phyloP scores from a whole-genome alignment of 306 rosid species.

The Prosopis cineraria region DNA sequence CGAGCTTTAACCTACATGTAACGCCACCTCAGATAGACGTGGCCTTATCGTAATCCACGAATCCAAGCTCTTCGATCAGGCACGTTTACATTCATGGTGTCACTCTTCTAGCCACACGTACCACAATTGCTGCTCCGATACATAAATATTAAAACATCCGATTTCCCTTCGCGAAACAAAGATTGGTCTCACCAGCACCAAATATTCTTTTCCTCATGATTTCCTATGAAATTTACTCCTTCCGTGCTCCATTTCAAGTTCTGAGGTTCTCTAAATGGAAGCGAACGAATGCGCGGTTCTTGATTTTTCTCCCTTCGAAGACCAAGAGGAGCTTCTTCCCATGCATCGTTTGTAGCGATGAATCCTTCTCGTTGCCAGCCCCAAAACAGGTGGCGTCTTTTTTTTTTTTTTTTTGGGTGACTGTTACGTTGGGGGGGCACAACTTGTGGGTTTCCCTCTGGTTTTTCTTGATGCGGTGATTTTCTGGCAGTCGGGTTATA shows the following conservation, averaged over 20 bases:
- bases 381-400: conserved; percentile 43
- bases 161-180: not conserved
- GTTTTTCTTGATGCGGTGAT: conserved; percentile 15
- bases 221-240: conserved; percentile 43
- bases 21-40: too few species aligned
- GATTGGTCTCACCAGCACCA: not conserved
- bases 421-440: not conserved
- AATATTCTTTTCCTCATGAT: conserved; percentile 11
- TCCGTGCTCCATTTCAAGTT: conserved; percentile 46
- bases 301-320: conserved; percentile 41
- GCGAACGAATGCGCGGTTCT: conserved; percentile 35
- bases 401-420: conserved; percentile 29
- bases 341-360: conserved; percentile 46
- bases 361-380: conserved; percentile 54
- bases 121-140: not conserved
- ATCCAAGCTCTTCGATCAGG: not conserved
- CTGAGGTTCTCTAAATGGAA: conserved; percentile 39
- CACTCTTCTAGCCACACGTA: not conserved
- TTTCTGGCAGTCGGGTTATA: conserved; percentile 63
- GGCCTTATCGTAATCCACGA: not conserved
- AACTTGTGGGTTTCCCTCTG: not conserved
- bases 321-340: conserved; percentile 35
- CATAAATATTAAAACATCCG: not conserved
- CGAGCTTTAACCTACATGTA: too few species aligned
- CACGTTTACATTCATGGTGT: not conserved